These are phyloP conservation scores for Penicillium sp. DNA, from an alignment of 2,329 filamentous ascomycete species.

Conservation along the genomic window DNA sequence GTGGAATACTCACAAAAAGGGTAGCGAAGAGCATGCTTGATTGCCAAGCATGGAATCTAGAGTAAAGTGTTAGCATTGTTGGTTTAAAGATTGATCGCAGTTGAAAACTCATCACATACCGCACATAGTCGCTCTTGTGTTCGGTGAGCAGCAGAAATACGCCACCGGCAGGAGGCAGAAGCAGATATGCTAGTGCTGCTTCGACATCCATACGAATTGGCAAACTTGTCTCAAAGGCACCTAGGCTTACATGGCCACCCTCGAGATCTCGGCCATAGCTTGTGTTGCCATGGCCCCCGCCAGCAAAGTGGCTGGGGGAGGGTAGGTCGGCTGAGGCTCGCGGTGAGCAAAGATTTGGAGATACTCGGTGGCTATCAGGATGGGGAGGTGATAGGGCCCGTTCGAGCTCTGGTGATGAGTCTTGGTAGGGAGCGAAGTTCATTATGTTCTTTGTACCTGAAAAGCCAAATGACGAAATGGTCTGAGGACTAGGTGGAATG, in stretches of 20 bases:
- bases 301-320: conserved; percentile 42
- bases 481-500: conserved; percentile 6
- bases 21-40: conserved; percentile 77
- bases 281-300: conserved; percentile 41
- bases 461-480: neutral
- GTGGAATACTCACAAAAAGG: conserved; percentile 50
- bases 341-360: conserved; percentile 55
- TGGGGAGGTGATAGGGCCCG: conserved; percentile 75
- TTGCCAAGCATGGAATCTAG: conserved; percentile 95
- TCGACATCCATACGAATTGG: conserved; percentile 85
- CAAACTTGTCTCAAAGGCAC: conserved; percentile 81
- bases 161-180: conserved; percentile 79
- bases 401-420: conserved; percentile 78
- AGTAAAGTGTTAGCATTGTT: conserved; percentile 1
- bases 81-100: neutral
- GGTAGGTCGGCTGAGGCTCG: conserved; percentile 47
- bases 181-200: conserved; percentile 83
- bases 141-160: conserved; percentile 82
- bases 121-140: conserved; percentile 94
- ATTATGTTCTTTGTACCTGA: conserved; percentile 48
- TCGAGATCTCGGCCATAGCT: conserved; percentile 43
- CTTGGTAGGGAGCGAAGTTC: conserved; percentile 98
- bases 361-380: conserved; percentile 49
- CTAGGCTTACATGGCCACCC: conserved; percentile 65
- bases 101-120: conserved; percentile 52